phyloP scores from a whole-genome alignment of 2,329 filamentous ascomycete species.

The Sporothrix humicola region DNA sequence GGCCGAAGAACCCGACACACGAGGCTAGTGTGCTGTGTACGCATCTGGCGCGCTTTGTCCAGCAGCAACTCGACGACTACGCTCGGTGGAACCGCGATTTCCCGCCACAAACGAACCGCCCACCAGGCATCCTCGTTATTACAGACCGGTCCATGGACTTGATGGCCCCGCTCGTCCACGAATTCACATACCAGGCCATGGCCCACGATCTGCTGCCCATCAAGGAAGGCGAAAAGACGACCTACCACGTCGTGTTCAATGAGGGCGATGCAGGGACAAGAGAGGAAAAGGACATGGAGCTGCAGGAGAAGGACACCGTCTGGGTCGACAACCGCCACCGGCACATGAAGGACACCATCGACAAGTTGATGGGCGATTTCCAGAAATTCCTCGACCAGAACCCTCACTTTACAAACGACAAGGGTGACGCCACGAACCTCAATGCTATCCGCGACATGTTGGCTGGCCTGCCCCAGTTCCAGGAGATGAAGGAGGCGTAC shows the following conservation, averaged over 20 bases:
- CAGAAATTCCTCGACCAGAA: slow-evolving; percentile 90
- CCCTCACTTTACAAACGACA: slow-evolving; percentile 83
- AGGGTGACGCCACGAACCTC: slow-evolving; percentile 73
- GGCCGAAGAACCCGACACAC: slow-evolving; percentile 74
- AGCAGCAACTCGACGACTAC: slow-evolving; percentile 89
- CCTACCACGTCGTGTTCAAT: slow-evolving; percentile 80
- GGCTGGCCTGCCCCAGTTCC: slow-evolving; percentile 90
- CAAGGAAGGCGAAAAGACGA: slow-evolving; percentile 85
- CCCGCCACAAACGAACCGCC: slow-evolving; percentile 77
- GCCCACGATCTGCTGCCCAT: slow-evolving; percentile 90
- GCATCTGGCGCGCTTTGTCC: slow-evolving; percentile 87
- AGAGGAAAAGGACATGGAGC: slow-evolving; percentile 88
- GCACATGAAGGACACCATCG: slow-evolving; percentile 98
- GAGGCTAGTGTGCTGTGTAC: slow-evolving; percentile 87
- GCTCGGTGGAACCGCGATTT: slow-evolving; percentile 84
- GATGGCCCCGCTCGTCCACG: slow-evolving; percentile 84
- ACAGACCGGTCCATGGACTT: slow-evolving; percentile 94
- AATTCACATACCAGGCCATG: slow-evolving; percentile 99
- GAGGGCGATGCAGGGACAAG: slow-evolving; percentile 68
- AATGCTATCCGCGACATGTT: slow-evolving; percentile 98
- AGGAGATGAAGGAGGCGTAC: slow-evolving; percentile 94
- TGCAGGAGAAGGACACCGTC: slow-evolving; percentile 87
- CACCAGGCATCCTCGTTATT: slow-evolving; percentile 81
- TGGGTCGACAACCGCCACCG: slow-evolving; percentile 94
- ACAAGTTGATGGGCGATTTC: slow-evolving; percentile 91